Evolutionary conservation across 202 grass and related monocot species (phyloP), one percentile per base, ranked within the genome.

Genomic region (Panicum virgatum): DNA sequence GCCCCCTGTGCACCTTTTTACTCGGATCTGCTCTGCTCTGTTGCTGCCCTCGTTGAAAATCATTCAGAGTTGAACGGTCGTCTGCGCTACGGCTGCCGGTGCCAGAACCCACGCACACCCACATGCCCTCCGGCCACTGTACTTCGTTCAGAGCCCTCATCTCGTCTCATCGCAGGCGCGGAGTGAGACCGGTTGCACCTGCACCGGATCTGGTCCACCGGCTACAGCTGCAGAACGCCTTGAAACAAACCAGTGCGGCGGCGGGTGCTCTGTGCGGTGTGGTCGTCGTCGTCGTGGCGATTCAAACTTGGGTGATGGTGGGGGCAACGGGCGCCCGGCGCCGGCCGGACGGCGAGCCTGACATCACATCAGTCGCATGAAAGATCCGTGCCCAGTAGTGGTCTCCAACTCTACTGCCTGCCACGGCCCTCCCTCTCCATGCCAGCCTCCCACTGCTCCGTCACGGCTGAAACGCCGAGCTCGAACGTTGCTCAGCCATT

Each of bases 381-480:
- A 34, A 65, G 22, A 62, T 20, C 52, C 34, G 82, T 45, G 56
- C 82, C 54, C 36, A 76, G 69, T 84, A 84, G 84, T 84, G 76
- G 62, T 25, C 53, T 34, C 42, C 26, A 84, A 76, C 81, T 19
- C 52, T 1, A 5, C 50, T 20, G 18, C 52, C 66, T 2, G 14
- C 16, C 12, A 5, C 29, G 0, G 27, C 58, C 56, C 40, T 45
- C 22, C 18, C 64, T 23, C 40, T 44, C 29, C 25, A 23, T 48
- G 14, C 39, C 63, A 5, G 9, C 4, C 36, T 43, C 36, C 23
- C 0, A 11, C 13, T 22, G 29, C 47, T 48, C 5, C 1, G 30
- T 3, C 45, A 16, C 58, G 36, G 56, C 42, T 74, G 32, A 53
- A 83, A 75, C 25, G 25, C 7, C 25, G 42, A 42, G 47, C 32